Base-by-base conservation (phyloP, 2,329 filamentous ascomycete genomes). In the Fusarium paranaense region DNA sequence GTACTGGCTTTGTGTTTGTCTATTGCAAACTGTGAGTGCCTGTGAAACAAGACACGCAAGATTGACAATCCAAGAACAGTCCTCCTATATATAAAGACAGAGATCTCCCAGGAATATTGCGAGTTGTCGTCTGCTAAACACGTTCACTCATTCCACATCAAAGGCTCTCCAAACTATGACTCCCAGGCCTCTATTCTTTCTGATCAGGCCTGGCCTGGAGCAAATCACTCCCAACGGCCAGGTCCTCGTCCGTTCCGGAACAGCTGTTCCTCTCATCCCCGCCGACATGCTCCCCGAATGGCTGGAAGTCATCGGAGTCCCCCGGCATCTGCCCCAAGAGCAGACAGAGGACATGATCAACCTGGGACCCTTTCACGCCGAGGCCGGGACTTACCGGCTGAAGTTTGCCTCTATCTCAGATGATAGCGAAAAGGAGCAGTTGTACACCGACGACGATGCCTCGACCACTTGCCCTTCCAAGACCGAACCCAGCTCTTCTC, bases 211-310 rank as follows among this genome's bases (percentile, higher is more conserved):
- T 18, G 78, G 78, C 4, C 59, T 64, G 6, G 78, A 79, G 58
- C 59, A 73, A 30, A 74, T 78, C 65, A 76, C 74, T 2, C 14
- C 71, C 10, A 60, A 50, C 6, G 78, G 78, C 35, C 69, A 73
- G 54, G 58, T 80, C 16, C 38, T 79, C 32, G 61, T 66, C 22
- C 71, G 74, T 3, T 81, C 80, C 0, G 82, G 81, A 4, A 78
- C 79, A 8, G 82, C 87, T 5, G 87, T 90, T 1, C 89, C 88
- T 8, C 83, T 90, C n/a, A 82, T 90, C n/a, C 83, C 88, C 0
- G 78, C 85, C 14, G 88, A 90, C 76, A 82, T 89, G 69, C 83
- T 90, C 0, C 88, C 88, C 0, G 77, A 80, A 2, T 86, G 85
- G 81, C 70, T 89, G 5, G 79, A 85, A 6, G 76, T 88, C 13